Conservation (phyloP, 1,284 basidiomycete species). For the Apiotrichum siamense region DNA sequence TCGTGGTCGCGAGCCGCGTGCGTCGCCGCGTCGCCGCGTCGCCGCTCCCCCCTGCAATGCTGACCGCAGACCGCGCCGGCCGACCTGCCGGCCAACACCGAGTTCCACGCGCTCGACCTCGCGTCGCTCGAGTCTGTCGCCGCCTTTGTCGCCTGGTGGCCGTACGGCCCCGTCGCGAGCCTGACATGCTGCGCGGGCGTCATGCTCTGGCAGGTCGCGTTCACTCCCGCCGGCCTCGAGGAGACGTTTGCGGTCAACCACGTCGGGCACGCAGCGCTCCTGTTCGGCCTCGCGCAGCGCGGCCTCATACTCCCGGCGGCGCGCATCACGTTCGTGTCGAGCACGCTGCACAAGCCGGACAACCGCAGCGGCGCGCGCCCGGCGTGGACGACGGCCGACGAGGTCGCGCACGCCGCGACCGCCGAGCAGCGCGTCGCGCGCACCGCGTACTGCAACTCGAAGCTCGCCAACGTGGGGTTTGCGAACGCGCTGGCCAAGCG, state of each 20-base stretch:
- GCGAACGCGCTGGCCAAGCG: constrained; percentile 13
- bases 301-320: constrained; percentile 6
- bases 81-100: constrained; percentile 12
- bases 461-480: constrained; percentile 18
- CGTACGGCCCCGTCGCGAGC: neutral
- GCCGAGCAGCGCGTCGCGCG: neutral
- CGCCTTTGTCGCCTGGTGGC: neutral
- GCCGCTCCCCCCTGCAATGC: neutral
- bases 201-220: neutral
- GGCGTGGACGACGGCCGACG: constrained; percentile 16
- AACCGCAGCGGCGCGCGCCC: neutral
- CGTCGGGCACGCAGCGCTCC: constrained; percentile 21
- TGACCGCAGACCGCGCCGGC: constrained; percentile 13
- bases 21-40: neutral
- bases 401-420: constrained; percentile 11
- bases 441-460: constrained; percentile 5
- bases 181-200: constrained; percentile 6
- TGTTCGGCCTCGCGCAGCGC: constrained; percentile 18
- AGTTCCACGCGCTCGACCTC: constrained; percentile 6
- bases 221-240: constrained; percentile 8
- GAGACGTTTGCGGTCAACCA: constrained; percentile 23
- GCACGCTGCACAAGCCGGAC: constrained; percentile 13
- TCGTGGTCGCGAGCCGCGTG: constrained; percentile 17
- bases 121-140: neutral
- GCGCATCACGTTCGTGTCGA: constrained; percentile 14